Evolutionary conservation across 2,329 filamentous ascomycete species (phyloP).

Genomic region (Colletotrichum spinosum): DNA sequence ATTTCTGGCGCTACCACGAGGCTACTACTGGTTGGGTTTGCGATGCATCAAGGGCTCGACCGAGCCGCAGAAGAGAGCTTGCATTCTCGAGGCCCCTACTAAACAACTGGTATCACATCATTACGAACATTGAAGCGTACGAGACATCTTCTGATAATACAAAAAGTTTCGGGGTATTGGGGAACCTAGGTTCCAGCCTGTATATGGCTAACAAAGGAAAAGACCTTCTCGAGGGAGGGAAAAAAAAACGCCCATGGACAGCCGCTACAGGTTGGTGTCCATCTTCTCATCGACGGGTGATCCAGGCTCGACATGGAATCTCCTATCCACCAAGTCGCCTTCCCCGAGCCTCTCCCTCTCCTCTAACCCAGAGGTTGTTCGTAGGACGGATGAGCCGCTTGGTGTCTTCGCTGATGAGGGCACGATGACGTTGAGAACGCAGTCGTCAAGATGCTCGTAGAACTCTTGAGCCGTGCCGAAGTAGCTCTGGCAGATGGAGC

Average conservation of each 20-base stretch:
- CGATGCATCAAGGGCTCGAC: no score
- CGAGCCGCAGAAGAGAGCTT: neutral
- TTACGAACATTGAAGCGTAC: neutral
- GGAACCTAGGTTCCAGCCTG: constrained; percentile 18
- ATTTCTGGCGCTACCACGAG: no score
- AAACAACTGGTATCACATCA: constrained; percentile 24
- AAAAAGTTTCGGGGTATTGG: constrained; percentile 29
- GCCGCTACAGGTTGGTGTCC: constrained; percentile 32
- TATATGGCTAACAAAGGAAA: constrained; percentile 6
- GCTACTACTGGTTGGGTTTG: no score
- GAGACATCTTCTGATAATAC: neutral
- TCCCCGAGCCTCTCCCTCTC: constrained; percentile 23
- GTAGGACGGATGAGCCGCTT: constrained; percentile 26
- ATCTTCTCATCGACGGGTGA: constrained; percentile 33
- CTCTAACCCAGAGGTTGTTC: constrained; percentile 19
- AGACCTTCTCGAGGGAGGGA: neutral
- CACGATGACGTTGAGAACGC: constrained; percentile 69
- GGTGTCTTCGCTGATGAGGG: constrained; percentile 45
- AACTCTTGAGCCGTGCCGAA: constrained; percentile 94
- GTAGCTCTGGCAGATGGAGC: constrained; percentile 85
- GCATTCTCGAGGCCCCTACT: constrained; percentile 4
- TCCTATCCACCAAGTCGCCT: constrained; percentile 6
- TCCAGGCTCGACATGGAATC: constrained; percentile 1
- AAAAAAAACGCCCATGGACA: neutral
- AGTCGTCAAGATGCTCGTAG: constrained; percentile 90